Evolutionary conservation across 192 early-diverging fungal genomes (phyloP), one percentile per base, ranked within the genome.

Genomic region (Backusella macrospora): DNA sequence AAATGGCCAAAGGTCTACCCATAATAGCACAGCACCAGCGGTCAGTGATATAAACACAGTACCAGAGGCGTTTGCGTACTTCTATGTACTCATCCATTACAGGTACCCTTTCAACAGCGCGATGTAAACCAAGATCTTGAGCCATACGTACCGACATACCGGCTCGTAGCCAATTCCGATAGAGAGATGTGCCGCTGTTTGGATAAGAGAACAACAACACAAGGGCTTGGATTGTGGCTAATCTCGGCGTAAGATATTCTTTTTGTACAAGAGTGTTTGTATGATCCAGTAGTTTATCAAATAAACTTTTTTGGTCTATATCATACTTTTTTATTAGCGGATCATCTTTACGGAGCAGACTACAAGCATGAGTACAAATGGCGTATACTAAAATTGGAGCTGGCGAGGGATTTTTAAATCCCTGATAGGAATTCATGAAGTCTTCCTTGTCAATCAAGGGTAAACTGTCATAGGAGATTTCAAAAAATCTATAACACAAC

Each of bases 61-160:
- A 94, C 93, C 93, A 94, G 5, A 91, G 81, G 15, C 91, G 81
- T 63, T 85, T 87, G 16, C 91, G 80, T 26, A 86, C 71, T 73
- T 92, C 90, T 3, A 79, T 71, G 46, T 90, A 85, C 13, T 78
- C 52, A 5, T 73, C 76, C 37, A 80, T 72, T 16, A 86, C n/a
- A 47, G 78, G 76, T 78, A 84, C 80, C 21, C 76, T 78, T 3
- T 80, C 49, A 14, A 83, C 78, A 76, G 88, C 88, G 26, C 93
- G 86, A 71, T 94, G 92, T 59, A 94, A 82, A 12, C 92, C 93
- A 44, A 94, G 52, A 72, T 94, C 93, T 79, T 92, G 91, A 8
- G 93, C 93, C 83, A 92, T 90, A 34, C 91, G 77, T 15, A 88
- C 89, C 15, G 91, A 92, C 90, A 79, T 79, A 21, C 77, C 77